These are phyloP conservation scores for Scutellaria galericulata DNA, from an alignment of 257 asterid species.

Conservation along the genomic window DNA sequence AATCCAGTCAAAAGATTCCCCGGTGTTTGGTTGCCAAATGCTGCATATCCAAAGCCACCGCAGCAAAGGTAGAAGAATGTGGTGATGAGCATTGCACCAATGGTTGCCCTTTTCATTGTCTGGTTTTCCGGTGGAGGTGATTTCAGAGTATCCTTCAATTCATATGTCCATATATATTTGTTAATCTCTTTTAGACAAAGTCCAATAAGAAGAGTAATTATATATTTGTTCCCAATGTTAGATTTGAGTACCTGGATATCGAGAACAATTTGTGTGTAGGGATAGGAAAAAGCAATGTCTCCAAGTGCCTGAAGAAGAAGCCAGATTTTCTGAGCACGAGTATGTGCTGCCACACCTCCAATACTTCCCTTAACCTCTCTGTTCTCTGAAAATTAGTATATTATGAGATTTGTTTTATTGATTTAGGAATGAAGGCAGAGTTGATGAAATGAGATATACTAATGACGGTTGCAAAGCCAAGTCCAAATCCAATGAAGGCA, in stretches of 20 bases:
- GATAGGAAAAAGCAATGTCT: slow-evolving; percentile 75
- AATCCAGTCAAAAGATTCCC: slow-evolving; percentile 83
- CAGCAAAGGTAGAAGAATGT: slow-evolving; percentile 75
- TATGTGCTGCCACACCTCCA: slow-evolving; percentile 53
- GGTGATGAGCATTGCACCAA: slow-evolving; percentile 48
- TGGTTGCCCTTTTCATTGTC: slow-evolving; percentile 73
- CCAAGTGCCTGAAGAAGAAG: slow-evolving; percentile 72
- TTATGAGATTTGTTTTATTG: too few relatives aligned
- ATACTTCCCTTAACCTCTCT: slow-evolving; percentile 64
- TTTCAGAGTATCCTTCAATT: slow-evolving; percentile 64
- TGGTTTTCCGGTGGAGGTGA: slow-evolving; percentile 70
- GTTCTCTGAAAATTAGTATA: slow-evolving; percentile 47
- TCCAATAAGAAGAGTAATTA: too few relatives aligned
- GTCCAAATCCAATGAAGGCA: slow-evolving; percentile 71
- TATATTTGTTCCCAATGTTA: too few relatives aligned
- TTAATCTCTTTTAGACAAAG: too few relatives aligned
- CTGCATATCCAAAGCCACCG: slow-evolving; percentile 78
- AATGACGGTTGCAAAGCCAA: slow-evolving; percentile 63
- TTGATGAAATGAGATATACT: slow-evolving; percentile 40
- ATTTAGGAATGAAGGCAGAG: too few relatives aligned
- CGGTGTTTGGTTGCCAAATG: slow-evolving; percentile 67
- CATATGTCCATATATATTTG: too few relatives aligned
- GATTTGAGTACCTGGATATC: slow-evolving; percentile 60
- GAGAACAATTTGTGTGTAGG: slow-evolving; percentile 66
- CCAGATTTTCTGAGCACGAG: slow-evolving; percentile 65